Evolutionary conservation across 139 green algal genomes (phyloP), one percentile per base, ranked within the genome.

Genomic region (Coccomyxa sp.): DNA sequence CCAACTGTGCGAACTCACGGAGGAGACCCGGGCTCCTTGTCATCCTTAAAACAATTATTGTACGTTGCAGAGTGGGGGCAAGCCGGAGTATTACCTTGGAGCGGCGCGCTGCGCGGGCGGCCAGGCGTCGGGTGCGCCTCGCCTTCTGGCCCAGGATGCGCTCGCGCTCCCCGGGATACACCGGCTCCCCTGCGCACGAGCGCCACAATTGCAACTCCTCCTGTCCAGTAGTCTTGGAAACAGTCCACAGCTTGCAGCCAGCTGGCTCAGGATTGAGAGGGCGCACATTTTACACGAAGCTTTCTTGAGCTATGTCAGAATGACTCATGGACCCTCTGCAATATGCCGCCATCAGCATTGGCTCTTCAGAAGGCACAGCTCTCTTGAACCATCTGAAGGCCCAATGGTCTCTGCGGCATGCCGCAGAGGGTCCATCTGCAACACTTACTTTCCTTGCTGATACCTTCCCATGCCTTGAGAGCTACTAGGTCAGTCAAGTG

Each of bases 111-210:
- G 83, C 87, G 22, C 79, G 58, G 0, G 78, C 82, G 64, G 83
- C 77, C 76, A 79, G 78, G n/a, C 91, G 85, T 16, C 78, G 70
- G 2, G 89, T 93, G 37, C 76, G 77, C 74, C 82, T 85, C 18
- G 82, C 81, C 6, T 77, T 41, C n/a, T 78, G 77, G 14, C 88
- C 90, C n/a, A 89, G 38, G 24, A 95, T 85, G 24, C 91, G 82
- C 74, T 95, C 88, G 1, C 75, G 58, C 83, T 95, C 91, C 5
- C 75, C 38, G 1, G 77, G 72, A 73, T 91, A 95, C 70, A 89
- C 75, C 8, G 84, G 29, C 22, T 84, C 69, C 35, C 87, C 88
- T 86, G 81, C 16, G 35, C 44, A 12, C 6, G 9, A 39, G 33
- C 69, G 27, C 69, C 24, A 34, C 29, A 71, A 2, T 71, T 10